Base-by-base conservation (phyloP, 2,329 filamentous ascomycete genomes). In the Cadophora gregata region DNA sequence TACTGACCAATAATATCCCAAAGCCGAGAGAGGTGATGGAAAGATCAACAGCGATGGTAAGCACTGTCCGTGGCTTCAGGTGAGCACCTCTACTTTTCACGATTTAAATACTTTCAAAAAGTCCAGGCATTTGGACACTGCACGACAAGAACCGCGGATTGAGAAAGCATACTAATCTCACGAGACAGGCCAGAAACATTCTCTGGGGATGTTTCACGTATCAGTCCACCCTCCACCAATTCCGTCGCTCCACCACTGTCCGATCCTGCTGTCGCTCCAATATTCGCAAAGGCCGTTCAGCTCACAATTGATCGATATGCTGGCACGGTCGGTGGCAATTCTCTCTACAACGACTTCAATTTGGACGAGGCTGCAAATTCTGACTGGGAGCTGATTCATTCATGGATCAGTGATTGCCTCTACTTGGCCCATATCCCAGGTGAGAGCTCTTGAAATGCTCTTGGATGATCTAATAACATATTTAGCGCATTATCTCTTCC, bases 331-430 rank as follows among this genome's bases (percentile, higher is more conserved):
- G 62, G n/a, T 59, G 59, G 27, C 12, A 47, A 51, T 10, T 45
- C 51, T 19, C 31, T 68, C 1, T 68, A 65, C 29, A 58, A 65
- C n/a, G 66, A 65, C 16, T 58, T 60, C 27, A 53, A 63, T 12
- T 45, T 47, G 29, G 21, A 3, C 62, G 59, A 29, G 21, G 24
- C 64, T 62, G 8, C 75, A 75, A 7, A 33, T 76, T 0, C 27
- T 24, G 81, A 83, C 63, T 83, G 78, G 77, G 63, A 60, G 67
- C 59, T 77, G 0, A 73, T 84, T 0, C 70, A 80, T 9, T 51
- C 59, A 0, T 83, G 77, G 75, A 24, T 83, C 0, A 21, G 80
- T 0, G 80, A 83, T 62, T 72, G 73, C 3, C 72, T 80, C 62
- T 80, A 75, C 62, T 73, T 83, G 0, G 63, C 63, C 0, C 73